Percentiles rank a stretch among this genome's conserved stretches.
These are phyloP conservation scores for Plantago ovata DNA, from an alignment of 257 asterid genomes.

Conservation along the genomic window DNA sequence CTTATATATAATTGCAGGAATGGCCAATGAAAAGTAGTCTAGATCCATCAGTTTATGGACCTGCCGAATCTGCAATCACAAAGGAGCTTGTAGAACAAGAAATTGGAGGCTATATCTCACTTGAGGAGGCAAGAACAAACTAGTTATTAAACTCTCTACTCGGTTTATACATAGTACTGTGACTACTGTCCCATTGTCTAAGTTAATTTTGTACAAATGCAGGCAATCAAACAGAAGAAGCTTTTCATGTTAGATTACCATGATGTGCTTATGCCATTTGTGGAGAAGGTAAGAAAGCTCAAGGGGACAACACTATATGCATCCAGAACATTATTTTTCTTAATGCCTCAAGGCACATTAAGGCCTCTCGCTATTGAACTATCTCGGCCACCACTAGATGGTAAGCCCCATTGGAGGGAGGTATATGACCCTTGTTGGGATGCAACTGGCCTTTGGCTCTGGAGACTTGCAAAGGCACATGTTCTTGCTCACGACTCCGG, in stretches of 20 bases:
- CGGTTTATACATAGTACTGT: too few relatives aligned
- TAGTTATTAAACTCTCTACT: too few relatives aligned
- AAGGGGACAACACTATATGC: conserved; percentile 62
- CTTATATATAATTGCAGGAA: conserved; percentile 33
- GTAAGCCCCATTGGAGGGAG: conserved; percentile 56
- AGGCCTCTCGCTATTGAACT: conserved; percentile 72
- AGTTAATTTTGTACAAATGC: too few relatives aligned
- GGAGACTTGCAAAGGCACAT: conserved; percentile 71
- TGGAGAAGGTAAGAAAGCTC: conserved; percentile 49
- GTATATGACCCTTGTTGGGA: conserved; percentile 41
- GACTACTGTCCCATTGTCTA: too few relatives aligned
- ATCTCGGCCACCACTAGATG: conserved; percentile 50
- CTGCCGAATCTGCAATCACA: conserved; percentile 63
- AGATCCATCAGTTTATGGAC: conserved; percentile 66
- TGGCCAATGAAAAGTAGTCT: conserved; percentile 74
- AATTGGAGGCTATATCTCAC: conserved; percentile 39
- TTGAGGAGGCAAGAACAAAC: conserved; percentile 68
- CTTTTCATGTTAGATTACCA: conserved; percentile 67
- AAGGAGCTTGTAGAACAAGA: conserved; percentile 38
- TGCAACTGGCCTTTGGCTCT: conserved; percentile 62
- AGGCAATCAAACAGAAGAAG: conserved; percentile 68
- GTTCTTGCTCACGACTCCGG: conserved; percentile 74
- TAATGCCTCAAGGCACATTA: conserved; percentile 40
- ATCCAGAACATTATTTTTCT: conserved; percentile 64
- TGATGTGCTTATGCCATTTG: conserved; percentile 62